Conservation (phyloP, 805 yeast genomes). For the Candida gorgasii region DNA sequence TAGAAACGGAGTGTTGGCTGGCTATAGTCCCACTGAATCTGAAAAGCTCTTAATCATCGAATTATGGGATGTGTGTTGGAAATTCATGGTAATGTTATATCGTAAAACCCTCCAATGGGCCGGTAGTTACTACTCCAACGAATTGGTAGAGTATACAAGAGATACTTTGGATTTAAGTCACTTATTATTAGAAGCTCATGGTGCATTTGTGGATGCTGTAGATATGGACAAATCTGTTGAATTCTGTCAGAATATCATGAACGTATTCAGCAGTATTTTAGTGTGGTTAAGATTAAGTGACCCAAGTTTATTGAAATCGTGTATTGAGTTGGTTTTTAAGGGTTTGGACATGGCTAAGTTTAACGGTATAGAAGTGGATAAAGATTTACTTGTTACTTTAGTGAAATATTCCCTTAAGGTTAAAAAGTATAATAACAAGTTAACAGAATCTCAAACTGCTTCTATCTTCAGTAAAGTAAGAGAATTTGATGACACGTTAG, state of each 20-base stretch:
- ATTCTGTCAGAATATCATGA: slow-evolving; percentile 34
- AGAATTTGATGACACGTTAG: slow-evolving; percentile 52
- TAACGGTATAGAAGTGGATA: slow-evolving; percentile 51
- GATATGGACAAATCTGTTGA: too few species aligned
- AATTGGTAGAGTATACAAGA: slow-evolving; percentile 77
- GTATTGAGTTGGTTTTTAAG: slow-evolving; percentile 68
- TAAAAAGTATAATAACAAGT: slow-evolving; percentile 65
- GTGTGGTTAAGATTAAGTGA: slow-evolving; percentile 87
- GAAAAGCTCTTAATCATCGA: slow-evolving; percentile 2
- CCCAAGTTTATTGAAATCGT: slow-evolving; percentile 64
- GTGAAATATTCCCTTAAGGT: slow-evolving; percentile 67
- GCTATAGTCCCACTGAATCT: slow-evolving; percentile 43
- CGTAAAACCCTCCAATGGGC: slow-evolving; percentile 78
- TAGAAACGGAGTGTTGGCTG: slow-evolving; percentile 43
- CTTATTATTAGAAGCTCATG: slow-evolving; percentile 61
- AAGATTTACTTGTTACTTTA: slow-evolving; percentile 53
- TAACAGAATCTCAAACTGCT: slow-evolving; percentile 64
- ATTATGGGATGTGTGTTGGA: slow-evolving; percentile 78
- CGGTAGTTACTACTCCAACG: slow-evolving; percentile 50
- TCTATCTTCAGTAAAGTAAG: slow-evolving; percentile 65
- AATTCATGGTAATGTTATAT: slow-evolving; percentile 66
- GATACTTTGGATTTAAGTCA: slow-evolving; percentile 82
- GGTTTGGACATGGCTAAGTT: slow-evolving; percentile 66
- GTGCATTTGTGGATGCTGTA: not conserved
- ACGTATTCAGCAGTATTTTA: slow-evolving; percentile 66